These are phyloP conservation scores for Truncatella angustata DNA, from an alignment of 2,329 filamentous ascomycete species.

Conservation along the genomic window DNA sequence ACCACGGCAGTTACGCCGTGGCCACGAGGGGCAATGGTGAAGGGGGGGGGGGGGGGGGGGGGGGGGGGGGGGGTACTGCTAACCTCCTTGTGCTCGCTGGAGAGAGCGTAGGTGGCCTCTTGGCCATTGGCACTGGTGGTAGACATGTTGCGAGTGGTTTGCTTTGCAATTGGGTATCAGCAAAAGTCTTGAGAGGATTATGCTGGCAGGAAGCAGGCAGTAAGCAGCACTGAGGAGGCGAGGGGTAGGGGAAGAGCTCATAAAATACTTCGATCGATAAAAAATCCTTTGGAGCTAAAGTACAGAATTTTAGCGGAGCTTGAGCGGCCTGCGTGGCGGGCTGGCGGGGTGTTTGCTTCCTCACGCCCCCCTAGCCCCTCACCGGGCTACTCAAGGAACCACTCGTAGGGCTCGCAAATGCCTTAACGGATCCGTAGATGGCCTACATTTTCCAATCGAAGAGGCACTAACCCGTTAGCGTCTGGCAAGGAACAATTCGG, in stretches of 20 bases:
- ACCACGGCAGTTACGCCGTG: no score
- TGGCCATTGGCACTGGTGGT: slow-evolving; percentile 16
- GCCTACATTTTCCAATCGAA: no score
- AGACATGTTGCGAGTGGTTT: slow-evolving; percentile 24
- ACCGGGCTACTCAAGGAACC: no score
- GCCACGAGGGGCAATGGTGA: no score
- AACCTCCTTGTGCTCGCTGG: slow-evolving; percentile 33
- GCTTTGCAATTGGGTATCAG: background rate
- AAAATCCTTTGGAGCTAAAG: slow-evolving; percentile 6
- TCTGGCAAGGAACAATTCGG: background rate
- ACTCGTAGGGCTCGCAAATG: background rate
- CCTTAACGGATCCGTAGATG: no score
- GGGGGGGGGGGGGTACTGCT: slow-evolving; percentile 13
- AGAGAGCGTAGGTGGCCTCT: slow-evolving; percentile 30
- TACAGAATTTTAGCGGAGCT: background rate
- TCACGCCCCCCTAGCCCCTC: no score
- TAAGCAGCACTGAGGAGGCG: background rate
- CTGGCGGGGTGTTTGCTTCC: background rate
- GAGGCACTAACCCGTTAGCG: background rate
- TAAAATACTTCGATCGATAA: background rate
- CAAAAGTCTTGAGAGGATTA: background rate
- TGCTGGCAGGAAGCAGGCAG: background rate
- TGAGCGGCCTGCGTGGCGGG: background rate
- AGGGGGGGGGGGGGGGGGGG: slow-evolving; percentile 2
- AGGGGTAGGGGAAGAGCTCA: background rate